phyloP scores from a whole-genome alignment of 768 basidiomycete species.

The Wakefieldia striispora region DNA sequence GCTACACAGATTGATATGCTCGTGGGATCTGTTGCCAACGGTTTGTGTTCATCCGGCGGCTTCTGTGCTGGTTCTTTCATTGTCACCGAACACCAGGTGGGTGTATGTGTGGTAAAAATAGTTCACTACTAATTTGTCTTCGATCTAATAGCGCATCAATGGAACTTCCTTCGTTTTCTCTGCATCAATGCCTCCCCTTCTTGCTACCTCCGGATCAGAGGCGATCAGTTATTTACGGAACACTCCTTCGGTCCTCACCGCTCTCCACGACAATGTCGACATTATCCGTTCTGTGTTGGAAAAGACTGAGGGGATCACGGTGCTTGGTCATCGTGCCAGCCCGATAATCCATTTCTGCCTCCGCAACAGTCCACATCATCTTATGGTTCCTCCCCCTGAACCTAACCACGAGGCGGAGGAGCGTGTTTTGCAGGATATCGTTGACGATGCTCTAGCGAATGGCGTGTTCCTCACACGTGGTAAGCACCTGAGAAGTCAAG shows the following conservation, averaged over 20 bases:
- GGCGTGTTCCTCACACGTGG: conserved; percentile 87
- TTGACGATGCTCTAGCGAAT: conserved; percentile 79
- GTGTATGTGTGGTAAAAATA: background rate
- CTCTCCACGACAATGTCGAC: conserved; percentile 79
- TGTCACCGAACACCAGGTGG: conserved; percentile 84
- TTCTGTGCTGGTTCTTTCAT: conserved; percentile 89
- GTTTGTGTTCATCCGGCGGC: conserved; percentile 81
- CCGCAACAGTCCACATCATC: conserved; percentile 33
- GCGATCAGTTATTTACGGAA: conserved; percentile 77
- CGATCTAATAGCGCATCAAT: conserved; percentile 77
- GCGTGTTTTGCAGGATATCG: conserved; percentile 81
- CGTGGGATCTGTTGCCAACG: conserved; percentile 85
- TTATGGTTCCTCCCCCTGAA: conserved; percentile 20
- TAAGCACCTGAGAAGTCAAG: conserved; percentile 79
- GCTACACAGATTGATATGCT: conserved; percentile 92
- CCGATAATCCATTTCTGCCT: conserved; percentile 86
- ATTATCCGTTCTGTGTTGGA: conserved; percentile 80
- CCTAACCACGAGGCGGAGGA: conserved; percentile 71
- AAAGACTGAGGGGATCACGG: conserved; percentile 72
- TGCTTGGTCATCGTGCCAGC: conserved; percentile 83
- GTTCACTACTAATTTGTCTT: background rate
- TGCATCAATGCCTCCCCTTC: conserved; percentile 87
- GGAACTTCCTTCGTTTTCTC: conserved; percentile 95
- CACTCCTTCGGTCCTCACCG: conserved; percentile 70
- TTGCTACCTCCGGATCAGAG: conserved; percentile 85